A percentile compares a stretch with the other conserved stretches of the same genome.
Evolutionary conservation across 441 rosid genomes (phyloP).

Genomic region (Hura crepitans): DNA sequence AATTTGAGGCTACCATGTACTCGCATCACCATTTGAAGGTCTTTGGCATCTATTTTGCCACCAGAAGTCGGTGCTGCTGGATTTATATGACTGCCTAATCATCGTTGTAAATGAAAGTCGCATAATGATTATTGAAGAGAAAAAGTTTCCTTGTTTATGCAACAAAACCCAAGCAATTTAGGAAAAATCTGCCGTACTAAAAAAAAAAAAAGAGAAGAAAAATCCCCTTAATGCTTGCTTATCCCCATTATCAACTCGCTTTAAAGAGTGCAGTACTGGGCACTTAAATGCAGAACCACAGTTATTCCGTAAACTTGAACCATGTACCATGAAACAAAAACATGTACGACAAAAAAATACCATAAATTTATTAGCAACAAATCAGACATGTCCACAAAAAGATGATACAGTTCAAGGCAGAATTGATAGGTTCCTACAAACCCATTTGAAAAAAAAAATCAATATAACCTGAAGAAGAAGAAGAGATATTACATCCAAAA

Average conservation of each 20-base stretch:
- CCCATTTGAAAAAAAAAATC: slow-evolving; percentile 11
- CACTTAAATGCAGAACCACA: not conserved
- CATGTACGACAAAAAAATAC: not conserved
- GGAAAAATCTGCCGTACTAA: not conserved
- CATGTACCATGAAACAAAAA: not conserved
- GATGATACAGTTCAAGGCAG: slow-evolving; percentile 1
- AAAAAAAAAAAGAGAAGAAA: no score
- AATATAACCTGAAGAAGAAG: not conserved
- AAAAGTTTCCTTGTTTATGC: no score
- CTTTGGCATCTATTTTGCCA: no score
- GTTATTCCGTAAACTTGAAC: not conserved
- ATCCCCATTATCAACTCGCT: not conserved
- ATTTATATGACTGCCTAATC: no score
- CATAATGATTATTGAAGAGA: not conserved
- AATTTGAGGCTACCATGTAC: not conserved
- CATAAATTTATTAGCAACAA: not conserved
- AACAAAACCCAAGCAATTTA: no score
- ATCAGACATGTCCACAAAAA: not conserved
- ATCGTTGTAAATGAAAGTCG: not conserved
- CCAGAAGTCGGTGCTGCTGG: no score
- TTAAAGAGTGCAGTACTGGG: not conserved
- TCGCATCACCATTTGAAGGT: not conserved
- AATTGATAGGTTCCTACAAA: not conserved
- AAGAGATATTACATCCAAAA: slow-evolving; percentile 9
- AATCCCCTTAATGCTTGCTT: no score